Percentiles rank a stretch among this genome's conserved stretches.
These are phyloP conservation scores for Ogataea degrootiae DNA, from an alignment of 805 yeast species.

Conservation along the genomic window DNA sequence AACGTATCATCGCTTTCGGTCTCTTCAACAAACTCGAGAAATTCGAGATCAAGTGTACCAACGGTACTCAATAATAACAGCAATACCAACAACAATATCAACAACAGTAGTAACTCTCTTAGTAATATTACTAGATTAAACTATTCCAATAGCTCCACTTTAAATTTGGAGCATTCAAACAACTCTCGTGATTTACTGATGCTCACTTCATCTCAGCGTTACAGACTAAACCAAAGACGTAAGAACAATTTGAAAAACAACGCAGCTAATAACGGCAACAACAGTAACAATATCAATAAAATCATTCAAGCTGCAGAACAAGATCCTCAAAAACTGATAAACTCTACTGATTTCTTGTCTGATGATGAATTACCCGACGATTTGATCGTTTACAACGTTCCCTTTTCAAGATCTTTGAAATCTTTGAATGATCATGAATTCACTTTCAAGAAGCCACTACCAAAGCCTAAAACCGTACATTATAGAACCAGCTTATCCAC, in stretches of 20 bases:
- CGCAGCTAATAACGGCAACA: background rate
- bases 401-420: slow-evolving; percentile 51
- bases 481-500: slow-evolving; percentile 12
- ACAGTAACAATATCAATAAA: slow-evolving; percentile 3
- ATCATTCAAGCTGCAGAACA: slow-evolving; percentile 6
- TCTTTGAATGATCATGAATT: slow-evolving; percentile 34
- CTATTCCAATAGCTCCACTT: background rate
- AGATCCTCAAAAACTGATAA: slow-evolving; percentile 8
- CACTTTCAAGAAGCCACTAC: slow-evolving; percentile 18
- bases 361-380: slow-evolving; percentile 54
- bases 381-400: slow-evolving; percentile 57
- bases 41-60: background rate
- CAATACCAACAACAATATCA: background rate
- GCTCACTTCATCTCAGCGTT: slow-evolving; percentile 26
- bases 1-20: background rate
- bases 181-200: slow-evolving; percentile 3
- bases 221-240: slow-evolving; percentile 20
- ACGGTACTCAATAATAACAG: background rate
- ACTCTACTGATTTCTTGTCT: slow-evolving; percentile 34
- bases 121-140: background rate
- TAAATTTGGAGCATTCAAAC: background rate
- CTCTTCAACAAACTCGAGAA: background rate
- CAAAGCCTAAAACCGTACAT: background rate
- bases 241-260: slow-evolving; percentile 7
- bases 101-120: too few relatives aligned